Base-by-base conservation (phyloP, 2,329 filamentous ascomycete species). In the Ophiostoma quercus region DNA sequence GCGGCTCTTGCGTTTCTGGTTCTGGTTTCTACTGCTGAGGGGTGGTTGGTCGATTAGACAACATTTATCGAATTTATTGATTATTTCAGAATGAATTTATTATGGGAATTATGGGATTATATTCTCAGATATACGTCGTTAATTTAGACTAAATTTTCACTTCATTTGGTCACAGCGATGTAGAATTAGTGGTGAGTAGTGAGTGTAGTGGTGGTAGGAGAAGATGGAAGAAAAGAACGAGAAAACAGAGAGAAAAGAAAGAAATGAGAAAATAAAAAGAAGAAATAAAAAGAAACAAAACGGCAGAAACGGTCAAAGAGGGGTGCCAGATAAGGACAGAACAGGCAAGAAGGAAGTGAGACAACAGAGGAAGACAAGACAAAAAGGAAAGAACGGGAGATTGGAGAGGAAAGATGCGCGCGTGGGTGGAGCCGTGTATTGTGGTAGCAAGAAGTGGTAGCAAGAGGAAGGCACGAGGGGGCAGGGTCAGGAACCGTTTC, bases 371-470 rank as follows among this genome's bases (percentile, higher is more conserved):
- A 29, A 62, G 22, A 14, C 57, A 32, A 14, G 51, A 25, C 43
- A 16, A 16, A 47, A 47, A 19, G 43, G 43, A n/a, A 47, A 47
- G 57, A 62, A 12, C 25, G 57, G 19, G 19, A 65, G 62, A 37
- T 22, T 39, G 62, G 19, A 39, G n/a, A 65, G 60, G 62, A 65
- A 65, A 39, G 62, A 65, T 65, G 62, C 32, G 29, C 60, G 62
- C 62, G 62, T 65, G 62, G 62, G 62, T 65, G 62, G 62, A 34
- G 32, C 62, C 39, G 34, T 41, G 62, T 65, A 34, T 41, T 65
- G 62, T 29, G 25, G 25, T 29, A 29, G 12, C 25, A 34, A 34
- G 57, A 32, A 39, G 25, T 29, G 25, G 34, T 37, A 11, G 37
- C 37, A 19, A n/a, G 19, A 16, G 32, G 34, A 65, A 39, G 32